Percentiles rank a stretch among this genome's conserved stretches.
phyloP scores from a whole-genome alignment of 2,329 filamentous ascomycete genomes.

The Fusarium sp. region DNA sequence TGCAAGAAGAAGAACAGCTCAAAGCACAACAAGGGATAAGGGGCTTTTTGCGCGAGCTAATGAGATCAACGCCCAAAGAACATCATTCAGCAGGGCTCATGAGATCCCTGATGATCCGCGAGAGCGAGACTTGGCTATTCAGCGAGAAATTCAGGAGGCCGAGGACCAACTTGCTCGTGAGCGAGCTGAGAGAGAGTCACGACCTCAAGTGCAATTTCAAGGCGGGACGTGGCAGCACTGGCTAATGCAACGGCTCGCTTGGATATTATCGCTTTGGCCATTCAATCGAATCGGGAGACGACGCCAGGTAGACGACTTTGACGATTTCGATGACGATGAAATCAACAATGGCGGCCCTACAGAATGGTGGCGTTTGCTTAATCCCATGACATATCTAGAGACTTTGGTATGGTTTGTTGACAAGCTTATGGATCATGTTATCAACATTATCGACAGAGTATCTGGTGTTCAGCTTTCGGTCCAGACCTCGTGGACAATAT shows the following conservation, averaged over 20 bases:
- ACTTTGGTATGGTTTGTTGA: conserved; percentile 46
- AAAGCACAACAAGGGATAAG: not conserved
- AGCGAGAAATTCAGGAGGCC: conserved; percentile 39
- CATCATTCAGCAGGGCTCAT: conserved; percentile 14
- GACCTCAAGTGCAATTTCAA: not conserved
- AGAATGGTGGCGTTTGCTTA: conserved; percentile 49
- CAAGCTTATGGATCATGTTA: conserved; percentile 36
- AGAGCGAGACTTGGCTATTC: conserved; percentile 40
- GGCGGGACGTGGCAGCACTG: conserved; percentile 35
- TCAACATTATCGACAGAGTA: conserved; percentile 37
- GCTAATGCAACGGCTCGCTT: conserved; percentile 42
- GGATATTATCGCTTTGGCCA: conserved; percentile 45
- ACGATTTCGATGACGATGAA: conserved; percentile 30
- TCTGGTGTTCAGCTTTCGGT: conserved; percentile 10
- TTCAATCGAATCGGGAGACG: conserved; percentile 20
- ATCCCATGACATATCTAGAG: conserved; percentile 53
- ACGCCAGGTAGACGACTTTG: conserved; percentile 9
- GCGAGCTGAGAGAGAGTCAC: conserved; percentile 19
- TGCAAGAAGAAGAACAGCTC: not conserved
- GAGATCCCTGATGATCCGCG: conserved; percentile 20
- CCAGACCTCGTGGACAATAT: not conserved
- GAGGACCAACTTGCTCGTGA: conserved; percentile 37
- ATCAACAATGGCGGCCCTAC: conserved; percentile 21
- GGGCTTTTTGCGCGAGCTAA: conserved; percentile 28
- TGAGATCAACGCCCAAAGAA: conserved; percentile 2